A percentile compares a stretch with the other conserved stretches of the same genome.
These are phyloP conservation scores for Ceratonia siliqua DNA, from an alignment of 306 rosid species.

Conservation along the genomic window DNA sequence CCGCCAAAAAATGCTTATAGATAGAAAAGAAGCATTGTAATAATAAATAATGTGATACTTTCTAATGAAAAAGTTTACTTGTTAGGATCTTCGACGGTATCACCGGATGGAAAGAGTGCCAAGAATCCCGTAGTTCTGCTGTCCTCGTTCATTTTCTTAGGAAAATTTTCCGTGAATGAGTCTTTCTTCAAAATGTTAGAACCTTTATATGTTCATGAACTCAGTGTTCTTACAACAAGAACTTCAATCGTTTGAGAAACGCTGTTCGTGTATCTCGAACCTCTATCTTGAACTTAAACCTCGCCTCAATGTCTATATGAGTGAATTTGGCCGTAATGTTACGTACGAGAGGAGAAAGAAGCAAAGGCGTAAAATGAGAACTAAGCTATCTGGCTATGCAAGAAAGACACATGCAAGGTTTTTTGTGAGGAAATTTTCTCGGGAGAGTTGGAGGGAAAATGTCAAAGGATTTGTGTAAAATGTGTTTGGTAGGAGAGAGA, in stretches of 20 bases:
- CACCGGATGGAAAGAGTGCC: constrained; percentile 3
- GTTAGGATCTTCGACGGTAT: constrained; percentile 21
- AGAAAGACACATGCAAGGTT: constrained; percentile 2
- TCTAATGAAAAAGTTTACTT: constrained; percentile 37
- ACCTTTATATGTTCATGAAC: neutral
- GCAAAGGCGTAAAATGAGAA: neutral
- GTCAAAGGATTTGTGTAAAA: neutral
- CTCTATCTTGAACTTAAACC: constrained; percentile 1
- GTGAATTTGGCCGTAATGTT: neutral
- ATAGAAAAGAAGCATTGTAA: neutral
- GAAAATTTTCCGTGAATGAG: constrained; percentile 26
- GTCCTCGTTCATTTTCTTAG: constrained; percentile 38
- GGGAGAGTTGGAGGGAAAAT: constrained; percentile 8
- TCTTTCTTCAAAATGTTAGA: constrained; percentile 20
- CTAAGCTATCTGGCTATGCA: neutral
- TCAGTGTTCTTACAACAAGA: constrained; percentile 3
- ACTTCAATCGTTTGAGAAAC: constrained; percentile 8
- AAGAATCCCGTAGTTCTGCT: constrained; percentile 11
- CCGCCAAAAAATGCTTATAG: constrained; percentile 22
- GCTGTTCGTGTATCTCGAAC: neutral
- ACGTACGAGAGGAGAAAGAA: neutral
- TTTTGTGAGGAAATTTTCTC: constrained; percentile 1
- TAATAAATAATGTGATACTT: neutral
- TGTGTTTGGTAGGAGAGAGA: constrained; percentile 29
- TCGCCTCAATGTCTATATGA: neutral